Evolutionary conservation across 352 stramenopile species (phyloP).

Genomic region (Vaucheria bursata): DNA sequence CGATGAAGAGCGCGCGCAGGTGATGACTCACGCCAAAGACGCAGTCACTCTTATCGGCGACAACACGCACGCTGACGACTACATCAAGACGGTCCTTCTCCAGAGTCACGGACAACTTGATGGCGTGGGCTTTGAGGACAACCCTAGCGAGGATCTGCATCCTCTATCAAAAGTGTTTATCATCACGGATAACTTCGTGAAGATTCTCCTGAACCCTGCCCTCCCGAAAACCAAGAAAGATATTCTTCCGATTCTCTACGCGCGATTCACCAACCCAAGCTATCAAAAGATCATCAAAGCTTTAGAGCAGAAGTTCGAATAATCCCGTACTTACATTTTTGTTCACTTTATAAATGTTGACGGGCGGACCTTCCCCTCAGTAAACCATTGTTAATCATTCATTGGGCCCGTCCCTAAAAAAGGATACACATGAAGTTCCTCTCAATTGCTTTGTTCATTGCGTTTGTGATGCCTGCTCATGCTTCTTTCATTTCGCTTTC

Average conservation of each 20-base stretch:
- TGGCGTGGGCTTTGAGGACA: background rate
- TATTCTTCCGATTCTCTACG: background rate
- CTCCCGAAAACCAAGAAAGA: background rate
- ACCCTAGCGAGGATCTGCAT: background rate
- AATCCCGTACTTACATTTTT: too few relatives aligned
- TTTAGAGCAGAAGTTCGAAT: background rate
- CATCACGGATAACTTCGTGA: background rate
- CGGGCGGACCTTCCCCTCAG: too few relatives aligned
- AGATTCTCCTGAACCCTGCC: background rate
- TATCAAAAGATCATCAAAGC: background rate
- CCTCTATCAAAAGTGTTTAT: background rate
- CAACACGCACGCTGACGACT: background rate
- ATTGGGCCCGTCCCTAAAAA: too few relatives aligned
- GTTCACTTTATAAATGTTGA: too few relatives aligned
- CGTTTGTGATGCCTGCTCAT: too few relatives aligned
- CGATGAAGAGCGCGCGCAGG: background rate
- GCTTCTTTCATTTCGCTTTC: too few relatives aligned
- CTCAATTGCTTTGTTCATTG: too few relatives aligned
- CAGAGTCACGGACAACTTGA: background rate
- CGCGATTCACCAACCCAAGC: background rate
- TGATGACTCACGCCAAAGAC: background rate
- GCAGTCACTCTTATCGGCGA: background rate
- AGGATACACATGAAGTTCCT: too few relatives aligned
- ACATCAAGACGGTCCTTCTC: background rate
- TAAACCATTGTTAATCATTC: too few relatives aligned